phyloP scores from a whole-genome alignment of 306 rosid genomes.

The Crataegus laevigata region DNA sequence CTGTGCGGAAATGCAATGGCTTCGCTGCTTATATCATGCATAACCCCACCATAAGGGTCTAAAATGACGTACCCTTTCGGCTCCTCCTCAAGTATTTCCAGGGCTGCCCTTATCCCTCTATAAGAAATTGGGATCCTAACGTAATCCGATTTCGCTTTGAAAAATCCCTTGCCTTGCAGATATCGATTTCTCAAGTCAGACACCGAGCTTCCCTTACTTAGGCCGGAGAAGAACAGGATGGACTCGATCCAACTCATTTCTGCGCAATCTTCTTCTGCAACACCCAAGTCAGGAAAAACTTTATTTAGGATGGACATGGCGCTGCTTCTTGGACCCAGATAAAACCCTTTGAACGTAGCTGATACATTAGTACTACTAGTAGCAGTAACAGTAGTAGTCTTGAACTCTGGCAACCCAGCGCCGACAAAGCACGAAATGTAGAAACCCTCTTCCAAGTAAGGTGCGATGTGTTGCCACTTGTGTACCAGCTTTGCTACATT shows the following conservation, averaged over 20 bases:
- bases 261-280: constrained; percentile 36
- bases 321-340: constrained; percentile 30
- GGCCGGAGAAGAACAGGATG: constrained; percentile 51
- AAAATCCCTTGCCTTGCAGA: constrained; percentile 33
- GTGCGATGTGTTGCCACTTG: constrained; percentile 71
- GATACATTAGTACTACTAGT: constrained; percentile 24
- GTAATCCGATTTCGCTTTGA: constrained; percentile 73
- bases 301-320: constrained; percentile 26
- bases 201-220: constrained; percentile 29
- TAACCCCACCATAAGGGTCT: constrained; percentile 64
- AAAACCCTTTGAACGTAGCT: constrained; percentile 47
- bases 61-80: constrained; percentile 50
- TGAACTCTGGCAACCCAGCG: constrained; percentile 48
- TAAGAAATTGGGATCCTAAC: constrained; percentile 34
- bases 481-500: constrained; percentile 37
- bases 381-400: constrained; percentile 7
- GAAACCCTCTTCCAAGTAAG: constrained; percentile 41
- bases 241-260: constrained; percentile 87
- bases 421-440: constrained; percentile 63
- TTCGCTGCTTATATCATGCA: constrained; percentile 39
- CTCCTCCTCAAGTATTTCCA: constrained; percentile 45
- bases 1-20: constrained; percentile 74
- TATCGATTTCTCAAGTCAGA: constrained; percentile 46
- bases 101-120: constrained; percentile 34
- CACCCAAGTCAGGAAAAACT: constrained; percentile 41